Base-by-base conservation (phyloP, 192 early-diverging fungal species). In the Backusella australiensis region DNA sequence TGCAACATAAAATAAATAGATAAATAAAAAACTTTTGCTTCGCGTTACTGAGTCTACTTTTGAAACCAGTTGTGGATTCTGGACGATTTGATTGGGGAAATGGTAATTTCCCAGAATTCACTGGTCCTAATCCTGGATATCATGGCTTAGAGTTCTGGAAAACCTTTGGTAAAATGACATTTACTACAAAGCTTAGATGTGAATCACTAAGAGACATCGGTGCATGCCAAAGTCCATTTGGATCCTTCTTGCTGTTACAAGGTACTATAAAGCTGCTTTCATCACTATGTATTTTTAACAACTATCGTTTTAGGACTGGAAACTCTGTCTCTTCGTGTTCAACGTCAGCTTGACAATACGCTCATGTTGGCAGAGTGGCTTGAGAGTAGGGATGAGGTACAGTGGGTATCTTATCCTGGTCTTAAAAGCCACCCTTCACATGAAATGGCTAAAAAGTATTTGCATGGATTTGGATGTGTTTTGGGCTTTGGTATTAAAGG, bases 71-170 rank as follows among this genome's bases (percentile, higher is more conserved):
- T 29, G 77, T 98, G 49, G 97, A 98, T 75, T 85, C 87, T 32
- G 96, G 97, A 36, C 93, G 88, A 8, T 98, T 98, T 86, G 80
- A 82, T 68, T 97, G 95, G 95, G 91, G 90, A 81, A 96, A 94
- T 82, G 95, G 94, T 75, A 86, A 88, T 34, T 98, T 96, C 90
- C 93, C 95, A 6, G 85, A 82, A 35, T 96, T 98, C 77, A 95
- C 95, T 19, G 92, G 93, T 75, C 96, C 96, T 11, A 85, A 86
- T 19, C 90, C 90, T 17, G 90, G 93, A 68, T 96, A 97, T 82
- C 94, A 97, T 80, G 96, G 95, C 42, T 80, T 96, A 39, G 89
- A 88, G 75, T 97, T 94, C 86, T 94, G 92, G 91, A 94, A 98
- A 21, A 85, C 82, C 17, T 97, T 96, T 86, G 96, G 93, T 34